Base-by-base conservation (phyloP, 2,329 filamentous ascomycete species). In the Elsinoe australis region DNA sequence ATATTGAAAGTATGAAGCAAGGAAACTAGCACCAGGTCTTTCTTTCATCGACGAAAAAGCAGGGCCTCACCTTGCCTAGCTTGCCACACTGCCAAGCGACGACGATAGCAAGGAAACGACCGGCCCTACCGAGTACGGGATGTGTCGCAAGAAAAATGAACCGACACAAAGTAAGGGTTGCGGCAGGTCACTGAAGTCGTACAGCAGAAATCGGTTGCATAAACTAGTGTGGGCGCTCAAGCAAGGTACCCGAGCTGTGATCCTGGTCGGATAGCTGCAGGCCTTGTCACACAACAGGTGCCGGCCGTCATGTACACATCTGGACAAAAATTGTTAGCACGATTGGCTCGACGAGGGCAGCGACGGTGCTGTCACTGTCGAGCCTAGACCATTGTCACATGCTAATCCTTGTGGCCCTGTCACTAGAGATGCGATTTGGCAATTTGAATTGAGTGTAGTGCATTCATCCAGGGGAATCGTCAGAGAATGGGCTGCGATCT, bases 401-500 rank as follows among this genome's bases (percentile, higher is more conserved):
- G n/a, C n/a, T n/a, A n/a, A n/a, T n/a, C n/a, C n/a, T n/a, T n/a
- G n/a, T n/a, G n/a, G n/a, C n/a, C 35, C 35, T 39, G 21, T 39
- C 35, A 39, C 12, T 39, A 39, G 24, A 26, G 21, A 39, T 29
- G 32, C 49, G 49, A 19, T 34, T 47, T n/a, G 46, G 44, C 46
- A 12, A 49, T 36, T 26, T 39, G 9, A 10, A 29, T 8, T 34
- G 17, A 31, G 17, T n/a, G 26, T 26, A 33, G 22, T 32, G 35
- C 28, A 49, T 22, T 51, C 41, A 52, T 47, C 49, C 49, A 33
- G 53, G 28, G 32, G 51, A 49, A 34, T 53, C 50, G 35, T 56
- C 54, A 38, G 50, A 52, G 50, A 56, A 56, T 31, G 54, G 54
- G 42, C 54, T 56, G 32, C 48, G 41, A 12, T 52, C 52, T 31